Evolutionary conservation across 2,329 filamentous ascomycete species (phyloP).

Genomic region (Coleophoma cylindrospora): DNA sequence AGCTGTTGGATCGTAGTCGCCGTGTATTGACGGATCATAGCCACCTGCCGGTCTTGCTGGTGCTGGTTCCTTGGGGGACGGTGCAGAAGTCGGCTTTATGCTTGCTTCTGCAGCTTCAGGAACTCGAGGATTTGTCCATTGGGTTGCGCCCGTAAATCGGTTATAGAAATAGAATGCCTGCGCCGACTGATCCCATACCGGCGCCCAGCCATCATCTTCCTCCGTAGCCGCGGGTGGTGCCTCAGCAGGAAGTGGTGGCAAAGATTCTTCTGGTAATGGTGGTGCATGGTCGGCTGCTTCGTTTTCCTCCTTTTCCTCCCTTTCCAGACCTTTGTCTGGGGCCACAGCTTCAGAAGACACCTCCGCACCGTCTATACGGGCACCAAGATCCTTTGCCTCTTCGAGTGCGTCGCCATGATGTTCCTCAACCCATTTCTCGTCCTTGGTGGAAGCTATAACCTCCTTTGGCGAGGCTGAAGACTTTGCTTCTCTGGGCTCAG

Average conservation of each 20-base stretch:
- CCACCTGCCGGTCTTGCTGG: conserved; percentile 53
- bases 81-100: conserved; percentile 20
- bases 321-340: conserved; percentile 11
- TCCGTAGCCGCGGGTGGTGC: conserved; percentile 41
- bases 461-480: conserved; percentile 8
- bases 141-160: conserved; percentile 66
- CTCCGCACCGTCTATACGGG: background rate
- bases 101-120: conserved; percentile 35
- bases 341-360: conserved; percentile 1
- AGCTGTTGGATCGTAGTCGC: conserved; percentile 93
- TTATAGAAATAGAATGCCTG: conserved; percentile 83
- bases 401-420: conserved; percentile 7
- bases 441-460: conserved; percentile 4
- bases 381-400: background rate
- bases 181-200: conserved; percentile 65
- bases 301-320: conserved; percentile 15
- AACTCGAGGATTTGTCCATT: conserved; percentile 85
- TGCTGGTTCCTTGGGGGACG: conserved; percentile 20
- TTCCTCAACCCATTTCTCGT: conserved; percentile 8
- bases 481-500: background rate
- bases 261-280: conserved; percentile 32
- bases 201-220: conserved; percentile 75
- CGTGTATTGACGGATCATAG: conserved; percentile 95
- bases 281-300: conserved; percentile 35
- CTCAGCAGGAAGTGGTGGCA: conserved; percentile 40